Evolutionary conservation across 257 asterid genomes (phyloP).

Genomic region (Nicotiana paniculata): DNA sequence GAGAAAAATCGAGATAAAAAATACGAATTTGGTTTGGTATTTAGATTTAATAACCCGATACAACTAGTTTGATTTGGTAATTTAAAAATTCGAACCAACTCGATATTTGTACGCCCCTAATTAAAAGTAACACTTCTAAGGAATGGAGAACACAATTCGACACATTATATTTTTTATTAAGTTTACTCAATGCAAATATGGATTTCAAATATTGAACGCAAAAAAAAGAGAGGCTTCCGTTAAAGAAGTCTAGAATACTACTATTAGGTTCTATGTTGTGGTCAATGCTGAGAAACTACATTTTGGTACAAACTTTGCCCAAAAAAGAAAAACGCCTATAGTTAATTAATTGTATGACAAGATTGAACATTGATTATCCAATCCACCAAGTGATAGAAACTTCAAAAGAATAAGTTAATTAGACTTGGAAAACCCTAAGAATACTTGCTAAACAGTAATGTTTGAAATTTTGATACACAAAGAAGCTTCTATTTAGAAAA

Average conservation of each 20-base stretch:
- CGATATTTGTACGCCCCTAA: no score
- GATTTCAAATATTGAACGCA: no score
- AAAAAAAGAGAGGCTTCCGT: not conserved
- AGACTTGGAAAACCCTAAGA: not conserved
- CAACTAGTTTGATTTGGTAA: no score
- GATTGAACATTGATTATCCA: not conserved
- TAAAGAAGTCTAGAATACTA: not conserved
- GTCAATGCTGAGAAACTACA: not conserved
- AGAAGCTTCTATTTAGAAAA: slow-evolving; percentile 23
- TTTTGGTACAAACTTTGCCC: not conserved
- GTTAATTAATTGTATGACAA: not conserved
- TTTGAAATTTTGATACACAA: not conserved
- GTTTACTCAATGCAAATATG: no score
- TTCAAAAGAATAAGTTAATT: not conserved
- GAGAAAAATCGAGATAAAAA: no score
- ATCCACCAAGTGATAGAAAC: not conserved
- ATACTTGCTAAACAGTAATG: not conserved
- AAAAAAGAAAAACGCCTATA: not conserved
- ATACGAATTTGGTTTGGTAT: no score
- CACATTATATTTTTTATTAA: no score
- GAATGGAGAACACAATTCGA: no score
- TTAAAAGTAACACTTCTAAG: not conserved
- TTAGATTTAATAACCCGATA: no score
- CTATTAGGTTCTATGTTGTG: not conserved
- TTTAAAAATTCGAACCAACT: no score